Evolutionary conservation across 768 basidiomycete genomes (phyloP).

Genomic region (Scleroderma citrinum): DNA sequence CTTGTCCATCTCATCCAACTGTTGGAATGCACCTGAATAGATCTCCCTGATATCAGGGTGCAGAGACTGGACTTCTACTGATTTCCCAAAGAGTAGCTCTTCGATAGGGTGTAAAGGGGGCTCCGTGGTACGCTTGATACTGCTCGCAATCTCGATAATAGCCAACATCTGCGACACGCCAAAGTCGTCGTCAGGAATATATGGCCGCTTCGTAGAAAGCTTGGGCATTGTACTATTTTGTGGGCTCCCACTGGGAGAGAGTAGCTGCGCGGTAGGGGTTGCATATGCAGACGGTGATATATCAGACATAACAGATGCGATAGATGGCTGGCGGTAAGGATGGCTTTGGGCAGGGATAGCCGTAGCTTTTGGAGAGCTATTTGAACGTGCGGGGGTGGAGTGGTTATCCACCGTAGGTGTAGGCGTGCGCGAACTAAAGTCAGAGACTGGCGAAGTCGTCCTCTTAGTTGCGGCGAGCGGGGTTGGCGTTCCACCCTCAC

Average conservation of each 20-base stretch:
- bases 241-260: slow-evolving; percentile 21
- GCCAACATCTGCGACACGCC: slow-evolving; percentile 84
- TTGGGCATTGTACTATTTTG: slow-evolving; percentile 21
- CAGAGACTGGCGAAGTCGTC: slow-evolving; percentile 17
- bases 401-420: slow-evolving; percentile 21
- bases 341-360: slow-evolving; percentile 25
- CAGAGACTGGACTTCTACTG: slow-evolving; percentile 52
- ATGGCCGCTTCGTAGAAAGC: slow-evolving; percentile 36
- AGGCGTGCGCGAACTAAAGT: slow-evolving; percentile 18
- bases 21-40: slow-evolving; percentile 63
- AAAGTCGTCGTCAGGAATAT: slow-evolving; percentile 76
- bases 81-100: slow-evolving; percentile 64
- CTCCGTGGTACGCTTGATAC: slow-evolving; percentile 30
- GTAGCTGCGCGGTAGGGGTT: slow-evolving; percentile 32
- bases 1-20: slow-evolving; percentile 77
- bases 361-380: slow-evolving; percentile 14
- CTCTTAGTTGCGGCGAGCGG: slow-evolving; percentile 16
- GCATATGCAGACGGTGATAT: slow-evolving; percentile 40
- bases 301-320: slow-evolving; percentile 71
- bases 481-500: slow-evolving; percentile 27
- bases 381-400: slow-evolving; percentile 18
- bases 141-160: slow-evolving; percentile 66
- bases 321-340: slow-evolving; percentile 56
- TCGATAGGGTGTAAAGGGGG: slow-evolving; percentile 58
- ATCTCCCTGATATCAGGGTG: slow-evolving; percentile 71